phyloP scores from a whole-genome alignment of 2,329 filamentous ascomycete genomes.

The Colletotrichum paranaense region DNA sequence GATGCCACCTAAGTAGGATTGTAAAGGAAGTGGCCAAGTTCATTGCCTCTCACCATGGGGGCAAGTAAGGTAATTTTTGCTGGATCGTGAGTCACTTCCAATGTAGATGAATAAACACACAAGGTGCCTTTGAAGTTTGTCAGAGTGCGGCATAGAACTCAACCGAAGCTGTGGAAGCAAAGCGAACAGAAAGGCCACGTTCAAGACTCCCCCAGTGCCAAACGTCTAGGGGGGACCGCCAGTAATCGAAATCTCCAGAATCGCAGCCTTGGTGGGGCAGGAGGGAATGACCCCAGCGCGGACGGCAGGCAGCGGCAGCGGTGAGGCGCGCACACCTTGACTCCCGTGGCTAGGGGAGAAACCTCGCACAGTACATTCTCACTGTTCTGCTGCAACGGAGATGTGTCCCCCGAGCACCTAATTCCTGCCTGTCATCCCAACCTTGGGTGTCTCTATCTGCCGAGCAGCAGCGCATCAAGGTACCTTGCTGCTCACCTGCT shows the following conservation, averaged over 20 bases:
- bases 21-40: neutral
- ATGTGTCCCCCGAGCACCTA: slow-evolving; percentile 9
- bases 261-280: slow-evolving; percentile 31
- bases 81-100: slow-evolving; percentile 17
- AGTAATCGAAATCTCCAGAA: slow-evolving; percentile 35
- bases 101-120: neutral
- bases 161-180: slow-evolving; percentile 9
- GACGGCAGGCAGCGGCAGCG: slow-evolving; percentile 28
- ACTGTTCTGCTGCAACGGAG: slow-evolving; percentile 27
- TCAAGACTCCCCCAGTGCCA: neutral
- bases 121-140: neutral
- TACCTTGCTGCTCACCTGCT: neutral
- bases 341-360: slow-evolving; percentile 22
- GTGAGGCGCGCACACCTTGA: slow-evolving; percentile 23
- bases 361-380: slow-evolving; percentile 1
- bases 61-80: neutral
- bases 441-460: neutral
- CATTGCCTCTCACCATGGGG: neutral
- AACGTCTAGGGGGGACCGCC: neutral
- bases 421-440: neutral
- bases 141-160: slow-evolving; percentile 8
- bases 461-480: neutral
- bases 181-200: slow-evolving; percentile 24
- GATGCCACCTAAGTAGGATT: neutral
- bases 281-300: neutral